These are phyloP conservation scores for Davidsoniella australis DNA, from an alignment of 2,329 filamentous ascomycete species.

Conservation along the genomic window DNA sequence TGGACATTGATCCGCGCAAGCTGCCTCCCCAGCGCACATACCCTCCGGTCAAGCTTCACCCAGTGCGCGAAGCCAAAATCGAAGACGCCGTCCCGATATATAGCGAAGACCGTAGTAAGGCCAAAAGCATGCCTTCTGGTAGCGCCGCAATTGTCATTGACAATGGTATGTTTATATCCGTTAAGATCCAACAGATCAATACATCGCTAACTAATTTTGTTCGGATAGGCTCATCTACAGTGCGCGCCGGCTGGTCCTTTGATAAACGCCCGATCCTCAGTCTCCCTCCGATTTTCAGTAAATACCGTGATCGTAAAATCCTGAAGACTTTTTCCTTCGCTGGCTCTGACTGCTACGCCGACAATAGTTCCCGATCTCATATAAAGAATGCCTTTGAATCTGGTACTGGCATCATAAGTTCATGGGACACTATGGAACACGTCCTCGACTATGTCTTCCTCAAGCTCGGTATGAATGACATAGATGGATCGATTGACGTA, in stretches of 20 bases:
- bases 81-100: conserved; percentile 36
- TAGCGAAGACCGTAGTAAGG: conserved; percentile 54
- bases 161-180: conserved; percentile 49
- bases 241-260: conserved; percentile 93
- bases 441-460: conserved; percentile 87
- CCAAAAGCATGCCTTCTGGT: conserved; percentile 35
- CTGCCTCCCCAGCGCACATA: conserved; percentile 28
- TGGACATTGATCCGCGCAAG: conserved; percentile 23
- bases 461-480: conserved; percentile 72
- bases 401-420: conserved; percentile 79
- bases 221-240: conserved; percentile 56
- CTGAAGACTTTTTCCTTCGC: conserved; percentile 86
- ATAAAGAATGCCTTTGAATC: conserved; percentile 82
- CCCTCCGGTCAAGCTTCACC: conserved; percentile 38
- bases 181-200: background rate
- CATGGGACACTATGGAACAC: conserved; percentile 96
- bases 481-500: conserved; percentile 58
- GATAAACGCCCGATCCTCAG: conserved; percentile 64
- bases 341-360: conserved; percentile 81
- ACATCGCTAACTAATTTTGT: conserved; percentile 13
- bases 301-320: conserved; percentile 86
- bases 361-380: conserved; percentile 82
- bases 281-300: conserved; percentile 79
- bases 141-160: conserved; percentile 84
- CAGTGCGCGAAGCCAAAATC: conserved; percentile 45